phyloP scores from a whole-genome alignment of 805 yeast genomes.

The Hanseniaspora jakobsenii region DNA sequence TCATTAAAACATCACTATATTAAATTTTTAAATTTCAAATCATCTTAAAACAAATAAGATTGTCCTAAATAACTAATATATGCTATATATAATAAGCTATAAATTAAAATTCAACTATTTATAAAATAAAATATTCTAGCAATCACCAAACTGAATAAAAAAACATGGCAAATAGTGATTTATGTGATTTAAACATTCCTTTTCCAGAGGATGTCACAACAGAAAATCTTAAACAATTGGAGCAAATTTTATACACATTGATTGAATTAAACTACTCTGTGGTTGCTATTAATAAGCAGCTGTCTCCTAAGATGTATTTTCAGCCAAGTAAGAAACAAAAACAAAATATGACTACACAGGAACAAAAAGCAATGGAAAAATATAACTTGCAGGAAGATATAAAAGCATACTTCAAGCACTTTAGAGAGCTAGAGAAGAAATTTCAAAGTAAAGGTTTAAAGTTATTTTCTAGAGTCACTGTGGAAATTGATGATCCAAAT shows the following conservation, averaged over 20 bases:
- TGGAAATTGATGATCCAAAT: slow-evolving; percentile 64
- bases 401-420: slow-evolving; percentile 17
- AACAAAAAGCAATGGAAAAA: not conserved
- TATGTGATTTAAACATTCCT: slow-evolving; percentile 57
- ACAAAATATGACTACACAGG: slow-evolving; percentile 24
- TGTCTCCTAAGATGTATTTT: slow-evolving; percentile 46
- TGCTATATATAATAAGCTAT: too few species aligned
- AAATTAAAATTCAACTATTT: too few species aligned
- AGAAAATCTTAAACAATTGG: slow-evolving; percentile 33
- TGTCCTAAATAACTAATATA: too few species aligned
- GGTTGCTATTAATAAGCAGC: slow-evolving; percentile 59
- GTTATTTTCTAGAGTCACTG: slow-evolving; percentile 59
- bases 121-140: too few species aligned
- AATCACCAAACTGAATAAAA: not conserved
- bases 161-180: slow-evolving; percentile 25
- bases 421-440: slow-evolving; percentile 19
- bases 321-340: slow-evolving; percentile 37
- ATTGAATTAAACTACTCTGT: slow-evolving; percentile 59
- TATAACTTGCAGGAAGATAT: slow-evolving; percentile 10
- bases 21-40: too few species aligned
- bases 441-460: slow-evolving; percentile 33
- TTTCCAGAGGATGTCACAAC: slow-evolving; percentile 47
- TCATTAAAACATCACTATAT: too few species aligned
- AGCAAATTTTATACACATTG: slow-evolving; percentile 40
- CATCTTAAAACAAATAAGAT: too few species aligned